Conservation (phyloP, 208 protist species). For the Leishmania martiniquensis region DNA sequence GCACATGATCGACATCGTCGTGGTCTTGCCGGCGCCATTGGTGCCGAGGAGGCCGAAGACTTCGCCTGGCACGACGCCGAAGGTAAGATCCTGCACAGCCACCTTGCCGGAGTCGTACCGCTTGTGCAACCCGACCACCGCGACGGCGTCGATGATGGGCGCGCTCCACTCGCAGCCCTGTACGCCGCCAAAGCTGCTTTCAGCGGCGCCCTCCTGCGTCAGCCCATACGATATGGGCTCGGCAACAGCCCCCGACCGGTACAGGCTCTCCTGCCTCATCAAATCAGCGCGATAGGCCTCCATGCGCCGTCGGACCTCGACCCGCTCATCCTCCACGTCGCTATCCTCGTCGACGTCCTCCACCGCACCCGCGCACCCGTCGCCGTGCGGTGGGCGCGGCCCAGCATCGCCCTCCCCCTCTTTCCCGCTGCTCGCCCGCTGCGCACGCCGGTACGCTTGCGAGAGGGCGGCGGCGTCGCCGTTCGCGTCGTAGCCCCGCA, state of each 20-base stretch:
- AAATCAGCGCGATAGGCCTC: background rate
- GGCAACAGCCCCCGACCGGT: background rate
- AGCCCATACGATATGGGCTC: background rate
- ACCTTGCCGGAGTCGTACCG: constrained; percentile 31
- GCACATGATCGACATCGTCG: constrained; percentile 72
- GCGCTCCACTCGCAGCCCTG: background rate
- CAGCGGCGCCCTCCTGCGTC: background rate
- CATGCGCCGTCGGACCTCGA: constrained; percentile 24
- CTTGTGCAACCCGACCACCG: constrained; percentile 41
- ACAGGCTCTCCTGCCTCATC: background rate
- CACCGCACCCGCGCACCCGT: background rate
- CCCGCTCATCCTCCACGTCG: constrained; percentile 48
- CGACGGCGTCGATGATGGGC: constrained; percentile 21
- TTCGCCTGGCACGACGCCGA: constrained; percentile 65
- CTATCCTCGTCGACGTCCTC: constrained; percentile 26
- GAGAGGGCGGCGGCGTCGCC: constrained; percentile 6
- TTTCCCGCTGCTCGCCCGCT: no score
- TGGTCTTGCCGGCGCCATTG: constrained; percentile 91
- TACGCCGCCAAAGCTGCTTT: background rate
- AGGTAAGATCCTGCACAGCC: constrained; percentile 58
- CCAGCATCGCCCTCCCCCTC: no score
- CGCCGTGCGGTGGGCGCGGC: background rate
- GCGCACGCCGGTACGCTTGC: background rate
- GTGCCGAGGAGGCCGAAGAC: constrained; percentile 84
- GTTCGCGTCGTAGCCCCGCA: constrained; percentile 16